These are phyloP conservation scores for Schizophyllum commune DNA, from an alignment of 1,284 basidiomycete species.

Conservation along the genomic window DNA sequence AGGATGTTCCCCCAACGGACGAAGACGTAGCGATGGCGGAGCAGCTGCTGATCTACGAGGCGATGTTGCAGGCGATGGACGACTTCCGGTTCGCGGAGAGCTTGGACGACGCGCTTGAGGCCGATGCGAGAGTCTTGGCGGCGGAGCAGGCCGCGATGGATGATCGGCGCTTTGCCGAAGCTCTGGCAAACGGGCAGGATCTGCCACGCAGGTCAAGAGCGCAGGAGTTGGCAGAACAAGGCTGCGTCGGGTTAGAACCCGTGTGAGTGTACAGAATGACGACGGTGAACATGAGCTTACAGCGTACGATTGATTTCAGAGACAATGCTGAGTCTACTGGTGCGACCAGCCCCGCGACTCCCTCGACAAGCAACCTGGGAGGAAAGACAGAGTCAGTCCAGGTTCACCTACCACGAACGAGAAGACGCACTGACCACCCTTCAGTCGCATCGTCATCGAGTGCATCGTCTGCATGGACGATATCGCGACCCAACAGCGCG, in stretches of 20 bases:
- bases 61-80: constrained; percentile 22
- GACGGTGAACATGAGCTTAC: neutral
- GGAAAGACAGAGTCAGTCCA: neutral
- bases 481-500: neutral
- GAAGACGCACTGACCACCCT: neutral
- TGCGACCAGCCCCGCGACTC: neutral
- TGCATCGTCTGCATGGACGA: constrained; percentile 12
- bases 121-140: constrained; percentile 18
- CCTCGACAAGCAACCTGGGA: neutral
- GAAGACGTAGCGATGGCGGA: constrained; percentile 41
- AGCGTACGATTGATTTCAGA: neutral
- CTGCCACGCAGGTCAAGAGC: constrained; percentile 18
- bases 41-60: constrained; percentile 32
- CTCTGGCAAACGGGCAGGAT: constrained; percentile 20
- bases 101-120: constrained; percentile 23
- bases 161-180: constrained; percentile 28
- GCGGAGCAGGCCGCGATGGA: constrained; percentile 24
- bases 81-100: constrained; percentile 32
- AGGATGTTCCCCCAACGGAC: constrained; percentile 26
- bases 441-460: constrained; percentile 27
- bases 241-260: neutral
- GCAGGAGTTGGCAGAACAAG: constrained; percentile 15
- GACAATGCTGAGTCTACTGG: neutral
- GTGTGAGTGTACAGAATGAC: neutral
- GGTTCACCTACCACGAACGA: neutral